These are phyloP conservation scores for Polyporus arcularius DNA, from an alignment of 768 basidiomycete genomes.

Conservation along the genomic window DNA sequence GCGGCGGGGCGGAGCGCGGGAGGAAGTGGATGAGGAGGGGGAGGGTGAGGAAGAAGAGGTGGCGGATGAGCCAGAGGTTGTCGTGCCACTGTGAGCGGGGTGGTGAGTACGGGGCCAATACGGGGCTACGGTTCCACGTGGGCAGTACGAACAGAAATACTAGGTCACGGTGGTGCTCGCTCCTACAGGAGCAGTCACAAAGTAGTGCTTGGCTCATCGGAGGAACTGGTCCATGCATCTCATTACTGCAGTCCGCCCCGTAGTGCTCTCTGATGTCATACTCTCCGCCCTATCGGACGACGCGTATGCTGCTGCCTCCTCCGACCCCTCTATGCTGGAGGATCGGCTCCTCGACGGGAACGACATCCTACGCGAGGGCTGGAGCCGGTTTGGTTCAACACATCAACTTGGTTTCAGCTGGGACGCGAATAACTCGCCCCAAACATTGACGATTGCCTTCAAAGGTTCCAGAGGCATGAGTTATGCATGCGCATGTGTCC, in stretches of 20 bases:
- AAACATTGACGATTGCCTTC: no score
- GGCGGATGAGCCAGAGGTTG: slow-evolving; percentile 52
- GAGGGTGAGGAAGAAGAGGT: slow-evolving; percentile 56
- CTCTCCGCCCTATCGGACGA: slow-evolving; percentile 26
- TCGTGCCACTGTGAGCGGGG: slow-evolving; percentile 61
- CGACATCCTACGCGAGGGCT: slow-evolving; percentile 55
- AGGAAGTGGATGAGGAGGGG: slow-evolving; percentile 50
- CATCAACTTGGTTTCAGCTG: no score
- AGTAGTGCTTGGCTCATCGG: no score
- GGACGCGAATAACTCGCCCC: no score
- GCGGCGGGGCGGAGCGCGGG: slow-evolving; percentile 35
- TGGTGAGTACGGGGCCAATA: neutral
- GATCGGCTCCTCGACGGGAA: slow-evolving; percentile 24
- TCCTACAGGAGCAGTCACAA: no score
- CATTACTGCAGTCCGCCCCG: slow-evolving; percentile 18
- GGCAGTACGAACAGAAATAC: no score
- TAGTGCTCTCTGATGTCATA: slow-evolving; percentile 25
- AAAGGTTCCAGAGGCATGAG: no score
- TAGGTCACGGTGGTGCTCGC: no score
- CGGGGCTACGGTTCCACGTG: neutral
- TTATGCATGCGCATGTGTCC: no score
- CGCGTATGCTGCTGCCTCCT: slow-evolving; percentile 23
- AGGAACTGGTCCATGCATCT: slow-evolving; percentile 18
- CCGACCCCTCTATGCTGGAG: slow-evolving; percentile 22
- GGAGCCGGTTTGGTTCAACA: no score